Evolutionary conservation across 2,329 filamentous ascomycete genomes (phyloP).

Genomic region (Calonectria honghensis): DNA sequence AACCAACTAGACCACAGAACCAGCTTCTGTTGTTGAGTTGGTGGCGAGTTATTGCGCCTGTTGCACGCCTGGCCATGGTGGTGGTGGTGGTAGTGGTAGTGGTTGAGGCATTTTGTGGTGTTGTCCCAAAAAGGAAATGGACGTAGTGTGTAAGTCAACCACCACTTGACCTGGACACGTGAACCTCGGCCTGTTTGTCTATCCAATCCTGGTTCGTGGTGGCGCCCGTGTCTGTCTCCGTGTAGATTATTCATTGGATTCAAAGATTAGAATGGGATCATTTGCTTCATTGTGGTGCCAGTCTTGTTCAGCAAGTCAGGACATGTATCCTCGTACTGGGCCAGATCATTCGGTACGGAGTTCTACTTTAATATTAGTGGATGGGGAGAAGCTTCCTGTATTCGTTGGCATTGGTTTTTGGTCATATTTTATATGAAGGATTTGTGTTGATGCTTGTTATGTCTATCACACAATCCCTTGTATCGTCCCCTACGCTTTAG

Average conservation of each 20-base stretch:
- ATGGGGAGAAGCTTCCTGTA: neutral
- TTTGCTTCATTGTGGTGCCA: neutral
- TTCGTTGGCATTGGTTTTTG: neutral
- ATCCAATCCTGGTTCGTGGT: neutral
- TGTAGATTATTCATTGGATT: neutral
- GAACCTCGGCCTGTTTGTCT: neutral
- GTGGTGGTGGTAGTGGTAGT: neutral
- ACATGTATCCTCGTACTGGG: neutral
- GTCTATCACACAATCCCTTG: neutral
- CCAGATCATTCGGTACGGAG: neutral
- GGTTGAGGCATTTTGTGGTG: constrained; percentile 35
- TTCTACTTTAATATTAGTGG: neutral
- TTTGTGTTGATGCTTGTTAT: neutral
- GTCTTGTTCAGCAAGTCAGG: neutral
- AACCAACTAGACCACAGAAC: constrained; percentile 47
- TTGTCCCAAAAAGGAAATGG: constrained; percentile 27
- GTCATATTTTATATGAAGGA: no score
- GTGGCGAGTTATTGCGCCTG: neutral
- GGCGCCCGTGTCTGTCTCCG: neutral
- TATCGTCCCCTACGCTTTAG: neutral
- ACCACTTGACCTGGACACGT: constrained; percentile 19
- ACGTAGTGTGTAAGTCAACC: neutral
- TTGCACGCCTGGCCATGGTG: neutral
- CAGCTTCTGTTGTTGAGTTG: constrained; percentile 18
- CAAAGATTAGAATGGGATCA: neutral